Base-by-base conservation (phyloP, 2,329 filamentous ascomycete species). In the Paracamarosporium sp. region DNA sequence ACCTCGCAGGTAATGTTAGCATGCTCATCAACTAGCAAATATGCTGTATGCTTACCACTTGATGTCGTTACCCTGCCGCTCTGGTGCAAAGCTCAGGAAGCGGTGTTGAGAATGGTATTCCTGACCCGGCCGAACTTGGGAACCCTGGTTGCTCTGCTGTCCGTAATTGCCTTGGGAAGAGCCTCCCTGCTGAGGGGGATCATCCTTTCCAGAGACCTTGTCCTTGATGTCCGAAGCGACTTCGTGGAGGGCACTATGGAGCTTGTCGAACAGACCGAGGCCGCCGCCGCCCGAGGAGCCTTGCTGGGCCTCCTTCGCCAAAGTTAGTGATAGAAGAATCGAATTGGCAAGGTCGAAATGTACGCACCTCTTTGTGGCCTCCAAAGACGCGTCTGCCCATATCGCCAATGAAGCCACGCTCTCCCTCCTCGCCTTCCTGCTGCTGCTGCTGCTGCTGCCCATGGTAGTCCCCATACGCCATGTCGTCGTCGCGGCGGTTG, bases 1-100 rank as follows among this genome's bases (percentile, higher is more conserved):
- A 45, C 41, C 41, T 53, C 11, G 22, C 9, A 24, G 5, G 8
- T 20, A 15, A 17, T 25, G 24, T 53, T 27, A 45, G 40, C 40
- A 45, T 30, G 6, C 3, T 12, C 33, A 25, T 17, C 6, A 20
- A 20, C 48, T 9, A 13, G 30, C 33, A 15, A 4, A 8, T 17
- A 47, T 45, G 6, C 90, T 92, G 71, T 95, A 91, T 17, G 95
- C 90, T 76, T 90, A 93, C 91, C 92, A 96, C 81, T 96, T 96
- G 61, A 86, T 87, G 62, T 87, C 81, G 70, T 92, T 89, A 55
- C 90, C 89, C 30, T 85, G 84, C 20, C 90, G 85, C 68, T 88
- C 85, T 1, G 90, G 87, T 1, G 90, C 90, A 79, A 96, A 96
- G 57, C 83, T 85, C 47, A 81, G 76, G 68, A 82, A 87, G 53